Percentiles rank a stretch among this genome's conserved stretches.
Conservation (phyloP, 441 rosid genomes). For the Gossypium gossypioides region DNA sequence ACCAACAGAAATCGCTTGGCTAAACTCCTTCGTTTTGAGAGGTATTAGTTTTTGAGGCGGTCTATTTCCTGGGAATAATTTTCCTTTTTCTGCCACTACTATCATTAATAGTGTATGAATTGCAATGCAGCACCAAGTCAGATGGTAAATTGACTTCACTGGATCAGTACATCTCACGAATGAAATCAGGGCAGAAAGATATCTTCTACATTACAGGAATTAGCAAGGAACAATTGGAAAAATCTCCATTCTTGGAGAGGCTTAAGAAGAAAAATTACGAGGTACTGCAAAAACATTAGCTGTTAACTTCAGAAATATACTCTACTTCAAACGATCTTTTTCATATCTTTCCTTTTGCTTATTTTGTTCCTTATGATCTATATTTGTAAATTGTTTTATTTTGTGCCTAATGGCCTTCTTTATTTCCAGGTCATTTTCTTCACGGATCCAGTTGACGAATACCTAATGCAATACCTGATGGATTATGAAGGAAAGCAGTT, state of each 20-base stretch:
- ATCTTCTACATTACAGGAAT: constrained; percentile 82
- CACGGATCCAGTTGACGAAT: constrained; percentile 91
- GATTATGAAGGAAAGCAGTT: constrained; percentile 83
- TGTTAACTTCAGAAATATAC: not conserved
- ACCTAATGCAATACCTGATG: constrained; percentile 95
- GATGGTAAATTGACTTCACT: constrained; percentile 83
- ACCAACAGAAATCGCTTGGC: constrained; percentile 81
- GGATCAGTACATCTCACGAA: constrained; percentile 89
- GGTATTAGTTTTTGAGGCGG: constrained; percentile 26
- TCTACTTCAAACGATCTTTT: not conserved
- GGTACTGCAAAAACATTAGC: constrained; percentile 25
- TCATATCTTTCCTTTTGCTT: not conserved
- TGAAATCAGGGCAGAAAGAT: constrained; percentile 81
- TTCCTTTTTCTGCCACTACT: not conserved
- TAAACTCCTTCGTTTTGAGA: constrained; percentile 86
- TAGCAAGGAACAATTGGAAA: constrained; percentile 81
- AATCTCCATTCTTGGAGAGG: constrained; percentile 89
- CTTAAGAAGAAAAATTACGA: constrained; percentile 83
- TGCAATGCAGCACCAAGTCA: constrained; percentile 57
- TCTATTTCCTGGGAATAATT: not conserved
- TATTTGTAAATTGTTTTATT: not conserved
- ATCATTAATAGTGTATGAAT: not conserved
- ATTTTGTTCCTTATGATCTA: not conserved
- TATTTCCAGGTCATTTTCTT: constrained; percentile 76
- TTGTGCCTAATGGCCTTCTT: not conserved